Conservation (phyloP, 2,329 filamentous ascomycete genomes). For the Plectosphaerella cucumerina region DNA sequence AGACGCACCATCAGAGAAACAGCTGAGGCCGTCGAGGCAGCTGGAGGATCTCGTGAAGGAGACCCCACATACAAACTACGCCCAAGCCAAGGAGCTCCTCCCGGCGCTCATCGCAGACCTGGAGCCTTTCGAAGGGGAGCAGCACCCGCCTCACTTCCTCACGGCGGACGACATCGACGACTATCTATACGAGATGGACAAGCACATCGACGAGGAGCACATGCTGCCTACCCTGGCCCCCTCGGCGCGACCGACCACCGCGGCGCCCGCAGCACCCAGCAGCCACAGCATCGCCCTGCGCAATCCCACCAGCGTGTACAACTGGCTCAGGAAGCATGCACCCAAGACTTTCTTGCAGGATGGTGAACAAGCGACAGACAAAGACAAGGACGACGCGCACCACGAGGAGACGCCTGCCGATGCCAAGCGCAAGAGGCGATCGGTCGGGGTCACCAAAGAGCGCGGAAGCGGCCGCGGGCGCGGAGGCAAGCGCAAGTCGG, state of each 20-base stretch:
- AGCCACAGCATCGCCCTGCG: slow-evolving; percentile 32
- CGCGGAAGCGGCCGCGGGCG: slow-evolving; percentile 26
- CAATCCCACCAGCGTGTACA: slow-evolving; percentile 91
- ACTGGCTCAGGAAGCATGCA: slow-evolving; percentile 85
- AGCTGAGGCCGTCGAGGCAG: slow-evolving; percentile 39
- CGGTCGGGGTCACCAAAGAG: slow-evolving; percentile 26
- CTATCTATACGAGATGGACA: slow-evolving; percentile 65
- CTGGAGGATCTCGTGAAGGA: slow-evolving; percentile 46
- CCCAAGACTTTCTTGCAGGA: slow-evolving; percentile 83
- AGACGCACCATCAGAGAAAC: slow-evolving; percentile 17
- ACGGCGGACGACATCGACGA: slow-evolving; percentile 68
- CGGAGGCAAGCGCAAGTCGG: slow-evolving; percentile 34
- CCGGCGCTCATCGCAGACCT: slow-evolving; percentile 51
- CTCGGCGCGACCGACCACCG: slow-evolving; percentile 29
- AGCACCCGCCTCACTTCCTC: slow-evolving; percentile 62
- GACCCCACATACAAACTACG: slow-evolving; percentile 47
- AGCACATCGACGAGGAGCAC: slow-evolving; percentile 36
- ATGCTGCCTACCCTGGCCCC: slow-evolving; percentile 49
- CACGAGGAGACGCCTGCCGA: slow-evolving; percentile 22
- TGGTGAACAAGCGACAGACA: slow-evolving; percentile 42
- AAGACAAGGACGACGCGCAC: slow-evolving; percentile 33
- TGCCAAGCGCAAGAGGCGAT: slow-evolving; percentile 14
- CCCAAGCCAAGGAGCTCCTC: slow-evolving; percentile 57
- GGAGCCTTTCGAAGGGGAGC: slow-evolving; percentile 43
- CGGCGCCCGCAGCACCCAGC: slow-evolving; percentile 31